Percentiles rank a stretch among this genome's conserved stretches.
Conservation (phyloP, 495 filamentous ascomycete genomes). For the Immersiella caudata region DNA sequence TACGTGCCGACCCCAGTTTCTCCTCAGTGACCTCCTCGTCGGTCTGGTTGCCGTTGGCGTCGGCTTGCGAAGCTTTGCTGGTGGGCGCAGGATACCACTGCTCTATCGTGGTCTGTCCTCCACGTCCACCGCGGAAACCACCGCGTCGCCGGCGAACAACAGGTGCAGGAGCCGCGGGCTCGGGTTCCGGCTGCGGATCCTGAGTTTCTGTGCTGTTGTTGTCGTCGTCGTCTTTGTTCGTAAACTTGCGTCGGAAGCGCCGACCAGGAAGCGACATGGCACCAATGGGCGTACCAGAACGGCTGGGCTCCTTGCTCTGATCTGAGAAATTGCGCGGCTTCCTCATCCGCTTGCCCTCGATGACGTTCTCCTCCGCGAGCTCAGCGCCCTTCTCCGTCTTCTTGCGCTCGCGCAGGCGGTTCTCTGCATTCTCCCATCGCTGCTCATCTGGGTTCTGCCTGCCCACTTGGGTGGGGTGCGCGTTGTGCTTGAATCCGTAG, state of each 20-base stretch:
- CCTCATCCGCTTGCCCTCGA: conserved; percentile 47
- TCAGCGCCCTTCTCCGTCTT: conserved; percentile 53
- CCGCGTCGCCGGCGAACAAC: conserved; percentile 4
- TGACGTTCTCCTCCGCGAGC: conserved; percentile 43
- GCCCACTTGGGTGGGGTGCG: conserved; percentile 41
- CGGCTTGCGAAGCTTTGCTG: neutral
- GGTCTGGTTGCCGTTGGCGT: conserved; percentile 14
- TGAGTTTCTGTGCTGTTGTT: conserved; percentile 4
- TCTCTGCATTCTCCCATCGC: conserved; percentile 47
- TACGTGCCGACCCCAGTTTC: conserved; percentile 25
- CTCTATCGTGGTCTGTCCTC: neutral
- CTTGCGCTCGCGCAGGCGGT: conserved; percentile 49
- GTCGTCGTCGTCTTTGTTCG: conserved; percentile 23
- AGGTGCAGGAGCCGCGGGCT: neutral
- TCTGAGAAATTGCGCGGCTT: conserved; percentile 47
- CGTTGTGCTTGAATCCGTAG: conserved; percentile 52
- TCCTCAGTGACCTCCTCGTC: conserved; percentile 22
- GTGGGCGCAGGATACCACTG: neutral
- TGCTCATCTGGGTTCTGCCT: conserved; percentile 51
- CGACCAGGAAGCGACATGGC: conserved; percentile 24
- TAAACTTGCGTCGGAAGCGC: conserved; percentile 38
- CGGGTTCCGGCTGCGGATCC: neutral
- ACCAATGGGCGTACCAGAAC: conserved; percentile 42
- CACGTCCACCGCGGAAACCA: conserved; percentile 4
- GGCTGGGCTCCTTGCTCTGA: conserved; percentile 46